Evolutionary conservation across 345 rosid species (phyloP).

Genomic region (Pugionium dolabratum): DNA sequence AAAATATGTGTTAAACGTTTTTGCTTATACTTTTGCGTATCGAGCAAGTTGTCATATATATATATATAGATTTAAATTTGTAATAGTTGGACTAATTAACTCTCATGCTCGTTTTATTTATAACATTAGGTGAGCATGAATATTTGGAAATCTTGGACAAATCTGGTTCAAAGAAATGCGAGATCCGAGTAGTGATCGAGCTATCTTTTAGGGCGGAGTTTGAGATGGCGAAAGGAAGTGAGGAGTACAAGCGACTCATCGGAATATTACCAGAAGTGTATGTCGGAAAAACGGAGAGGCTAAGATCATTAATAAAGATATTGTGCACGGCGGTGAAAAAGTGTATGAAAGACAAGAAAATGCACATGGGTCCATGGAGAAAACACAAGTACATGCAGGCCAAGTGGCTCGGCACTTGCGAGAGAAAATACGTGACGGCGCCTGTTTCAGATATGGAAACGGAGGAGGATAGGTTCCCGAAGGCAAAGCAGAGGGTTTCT

Average conservation of each 20-base stretch:
- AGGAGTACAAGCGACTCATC: conserved; percentile 60
- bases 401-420: conserved; percentile 72
- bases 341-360: conserved; percentile 83
- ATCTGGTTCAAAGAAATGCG: conserved; percentile 51
- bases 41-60: conserved; percentile 15
- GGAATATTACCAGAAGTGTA: conserved; percentile 61
- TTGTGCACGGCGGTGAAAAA: conserved; percentile 67
- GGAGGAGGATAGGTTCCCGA: conserved; percentile 16
- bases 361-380: conserved; percentile 97
- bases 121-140: conserved; percentile 63
- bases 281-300: conserved; percentile 76
- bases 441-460: conserved; percentile 17
- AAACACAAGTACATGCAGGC: conserved; percentile 89
- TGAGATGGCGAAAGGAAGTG: conserved; percentile 72
- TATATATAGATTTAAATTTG: background rate
- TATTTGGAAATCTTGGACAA: conserved; percentile 64
- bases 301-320: conserved; percentile 62
- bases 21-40: background rate
- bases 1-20: background rate
- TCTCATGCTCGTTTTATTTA: background rate
- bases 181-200: conserved; percentile 68
- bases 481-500: conserved; percentile 37
- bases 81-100: conserved; percentile 21
- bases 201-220: conserved; percentile 73
- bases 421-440: conserved; percentile 32